Evolutionary conservation across 2,329 filamentous ascomycete species (phyloP).

Genomic region (Ophiostoma piceae): DNA sequence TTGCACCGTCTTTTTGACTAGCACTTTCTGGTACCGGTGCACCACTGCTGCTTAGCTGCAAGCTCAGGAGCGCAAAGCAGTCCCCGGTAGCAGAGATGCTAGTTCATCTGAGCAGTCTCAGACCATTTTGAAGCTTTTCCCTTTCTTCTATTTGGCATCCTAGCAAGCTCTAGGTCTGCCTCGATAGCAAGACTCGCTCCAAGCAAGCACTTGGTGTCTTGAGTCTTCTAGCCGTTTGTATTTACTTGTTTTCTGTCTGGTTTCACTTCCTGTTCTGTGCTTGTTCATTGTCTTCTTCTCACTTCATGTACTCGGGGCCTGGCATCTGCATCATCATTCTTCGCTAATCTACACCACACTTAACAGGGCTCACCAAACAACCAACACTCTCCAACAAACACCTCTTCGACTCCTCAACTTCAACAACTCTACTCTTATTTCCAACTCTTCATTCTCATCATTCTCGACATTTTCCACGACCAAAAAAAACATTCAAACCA

Average conservation of each 20-base stretch:
- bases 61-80: not conserved
- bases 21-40: not conserved
- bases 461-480: no score
- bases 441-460: no score
- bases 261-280: not conserved
- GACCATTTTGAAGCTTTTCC: no score
- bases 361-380: not conserved
- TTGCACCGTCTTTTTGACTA: no score
- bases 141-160: not conserved
- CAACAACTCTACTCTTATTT: not conserved
- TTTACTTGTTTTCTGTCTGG: not conserved
- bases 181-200: not conserved
- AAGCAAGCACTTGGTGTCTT: not conserved
- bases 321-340: slow-evolving; percentile 3
- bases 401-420: not conserved
- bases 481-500: no score
- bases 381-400: not conserved
- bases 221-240: not conserved
- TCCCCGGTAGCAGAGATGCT: not conserved
- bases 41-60: not conserved
- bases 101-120: no score
- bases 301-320: not conserved
- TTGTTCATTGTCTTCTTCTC: not conserved
- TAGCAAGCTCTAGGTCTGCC: not conserved
- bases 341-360: not conserved